Base-by-base conservation (phyloP, 1,284 basidiomycete genomes). In the Tylopilus orsonianus region DNA sequence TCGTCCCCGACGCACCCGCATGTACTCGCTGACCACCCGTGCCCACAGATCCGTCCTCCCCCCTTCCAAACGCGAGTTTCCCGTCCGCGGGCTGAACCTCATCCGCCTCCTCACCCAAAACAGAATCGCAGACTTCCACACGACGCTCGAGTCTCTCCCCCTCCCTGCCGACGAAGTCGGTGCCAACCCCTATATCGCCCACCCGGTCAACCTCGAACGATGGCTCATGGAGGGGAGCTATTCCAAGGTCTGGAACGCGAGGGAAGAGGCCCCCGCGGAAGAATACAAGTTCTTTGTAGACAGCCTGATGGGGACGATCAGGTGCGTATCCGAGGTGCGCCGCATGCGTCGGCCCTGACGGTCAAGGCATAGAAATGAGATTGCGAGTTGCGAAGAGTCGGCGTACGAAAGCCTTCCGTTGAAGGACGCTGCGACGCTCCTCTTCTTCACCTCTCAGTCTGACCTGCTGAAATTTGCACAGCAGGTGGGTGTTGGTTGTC, bases 171-270 rank as follows among this genome's bases (percentile, higher is more conserved):
- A 89, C 53, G 79, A 81, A 37, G 81, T 90, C 54, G 73, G 81
- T 30, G 77, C 81, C 24, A 92, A 92, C 66, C 83, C 83, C 14
- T 94, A 81, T 66, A 87, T 95, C 58, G 80, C 81, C 49, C 90
- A 93, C 66, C 90, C 91, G 2, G 86, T 94, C 49, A 92, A 93
- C 65, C 78, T 94, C 50, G 97, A 99, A 69, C 79, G 92, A 42
- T 98, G 95, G 92, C 78, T 99, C 50, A 99, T 99, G 96, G 97
- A 99, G 68, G 96, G 96, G 30, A 90, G 88, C 62, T 99, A 99
- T 69, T 93, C 91, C 69, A 97, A 97, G 69, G 95, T 99, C 4
- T 99, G 96, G 93, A 85, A 90, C 57, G 93, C 95, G 35, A 81
- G 93, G 57, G 87, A 91, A 56, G 85, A 93, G 59, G 92, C 89